These are phyloP conservation scores for Solanum hybrid DNA, from an alignment of 305 asterid species.

Conservation along the genomic window DNA sequence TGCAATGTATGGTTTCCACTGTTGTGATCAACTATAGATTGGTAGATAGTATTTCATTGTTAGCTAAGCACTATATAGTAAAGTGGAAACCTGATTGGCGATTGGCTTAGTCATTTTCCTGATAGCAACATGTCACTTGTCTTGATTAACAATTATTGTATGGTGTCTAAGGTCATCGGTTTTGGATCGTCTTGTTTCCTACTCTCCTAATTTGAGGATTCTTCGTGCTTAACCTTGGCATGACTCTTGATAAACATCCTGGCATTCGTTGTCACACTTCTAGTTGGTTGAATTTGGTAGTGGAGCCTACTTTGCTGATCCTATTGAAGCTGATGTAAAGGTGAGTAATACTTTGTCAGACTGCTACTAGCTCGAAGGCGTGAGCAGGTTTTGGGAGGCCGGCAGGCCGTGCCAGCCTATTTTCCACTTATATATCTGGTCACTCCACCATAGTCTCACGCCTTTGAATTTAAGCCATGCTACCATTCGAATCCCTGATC, in stretches of 20 bases:
- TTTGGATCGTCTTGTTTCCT: conserved; percentile 65
- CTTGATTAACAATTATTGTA: conserved; percentile 68
- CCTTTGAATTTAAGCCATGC: background rate
- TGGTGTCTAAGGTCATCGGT: conserved; percentile 60
- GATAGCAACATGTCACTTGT: conserved; percentile 61
- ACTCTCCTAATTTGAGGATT: conserved; percentile 61
- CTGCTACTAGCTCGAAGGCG: background rate
- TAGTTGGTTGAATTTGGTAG: conserved; percentile 81
- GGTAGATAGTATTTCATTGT: too few species aligned
- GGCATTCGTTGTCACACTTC: conserved; percentile 58
- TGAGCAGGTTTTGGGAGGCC: background rate
- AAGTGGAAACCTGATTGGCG: conserved; percentile 72
- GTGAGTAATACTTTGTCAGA: background rate
- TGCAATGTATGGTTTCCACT: too few species aligned
- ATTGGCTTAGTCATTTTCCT: conserved; percentile 87
- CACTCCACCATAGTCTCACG: background rate
- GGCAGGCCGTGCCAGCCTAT: background rate
- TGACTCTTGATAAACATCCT: conserved; percentile 23
- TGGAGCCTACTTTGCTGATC: conserved; percentile 49
- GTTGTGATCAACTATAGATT: too few species aligned
- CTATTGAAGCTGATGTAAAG: background rate
- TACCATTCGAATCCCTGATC: background rate
- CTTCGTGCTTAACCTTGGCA: conserved; percentile 17
- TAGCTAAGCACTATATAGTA: conserved; percentile 1
- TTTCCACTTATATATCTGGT: background rate